Base-by-base conservation (phyloP, 208 protist species). In the Leishmania turanica region DNA sequence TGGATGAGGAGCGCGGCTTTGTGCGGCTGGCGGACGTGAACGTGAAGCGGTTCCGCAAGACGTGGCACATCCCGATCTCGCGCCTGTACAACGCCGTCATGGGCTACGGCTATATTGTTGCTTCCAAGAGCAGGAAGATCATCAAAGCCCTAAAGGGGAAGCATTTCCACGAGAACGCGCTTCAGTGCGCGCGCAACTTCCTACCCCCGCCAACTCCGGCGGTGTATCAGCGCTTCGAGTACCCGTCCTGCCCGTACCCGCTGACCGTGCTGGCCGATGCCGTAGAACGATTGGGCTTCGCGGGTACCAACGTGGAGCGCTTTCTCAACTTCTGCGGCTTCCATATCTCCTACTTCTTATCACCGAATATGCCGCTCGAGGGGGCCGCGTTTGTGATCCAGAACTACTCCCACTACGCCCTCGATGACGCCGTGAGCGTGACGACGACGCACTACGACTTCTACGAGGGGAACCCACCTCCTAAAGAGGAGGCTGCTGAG, bases 21-120 rank as follows among this genome's bases (percentile, higher is more conserved):
- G 91, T 96, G 77, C 91, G 92, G 17, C 80, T 98, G 34, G 95
- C 93, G 2, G 95, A 98, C 78, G 95, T 98, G 27, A 97, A 96
- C 79, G 92, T 96, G 62, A 96, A 96, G 82, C 91, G 93, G 37
- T 98, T 96, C 85, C 89, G 94, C 68, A 97, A 97, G 88, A 95
- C 91, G 69, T 98, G 95, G 94, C 90, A 97, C 86, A 80, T 96
- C 19, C 93, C 92, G 17, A 68, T 97, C 51, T 73, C 75, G 3
- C 85, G 93, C 0, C 87, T 98, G 17, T 96, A 97, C 86, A 93
- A 91, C 73, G 92, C 95, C 11, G 87, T 94, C 60, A 98, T 98
- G 90, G 93, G 93, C 58, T 97, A 95, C 80, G 95, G 95, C 80
- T 98, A 97, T 89, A 95, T 98, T 54, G 79, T 96, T 21, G 89